Evolutionary conservation across 352 stramenopile genomes (phyloP), one percentile per base, ranked within the genome.

Genomic region (Globisporangium spiculum): DNA sequence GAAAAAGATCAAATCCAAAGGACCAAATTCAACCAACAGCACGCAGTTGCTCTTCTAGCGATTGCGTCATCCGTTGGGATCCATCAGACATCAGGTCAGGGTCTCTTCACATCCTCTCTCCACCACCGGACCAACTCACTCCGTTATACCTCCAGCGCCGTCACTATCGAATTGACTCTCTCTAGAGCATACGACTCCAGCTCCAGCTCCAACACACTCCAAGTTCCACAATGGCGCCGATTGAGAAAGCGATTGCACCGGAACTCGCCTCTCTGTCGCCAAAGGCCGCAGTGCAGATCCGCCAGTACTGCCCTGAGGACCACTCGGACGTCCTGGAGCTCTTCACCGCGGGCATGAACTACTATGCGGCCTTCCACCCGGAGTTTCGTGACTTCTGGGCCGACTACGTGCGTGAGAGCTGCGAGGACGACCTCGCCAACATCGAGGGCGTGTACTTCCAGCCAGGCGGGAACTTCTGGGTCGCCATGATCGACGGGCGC

Each of bases 391-490:
- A 63, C 2, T 34, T 52, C 58, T 63, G 58, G 58, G 12, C 26
- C 20, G 60, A 44, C 10, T 60, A 68, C 52, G 26, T 68, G 9
- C 3, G 26, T 1, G 50, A 26, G 38, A 68, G 52, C 14, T 26
- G 26, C 63, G 30, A 34, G 18, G 26, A 38, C 24, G 77, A 84
- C 57, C 61, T 84, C 7, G 67, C 66, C 34, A 60, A 80, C 36
- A 62, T 81, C 30, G 34, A 81, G 44, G 57, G 59, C 66, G 77
- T 69, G 36, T 84, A 84, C 71, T 70, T 79, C 20, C 24, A 27
- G 3, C 58, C 66, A 1, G 77, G 77, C 0, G 77, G 77, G 34
- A 77, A 79, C 58, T 84, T 84, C 66, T 84, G 77, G 77, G 77
- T 84, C 18, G 63, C 63, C 12, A 68, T 53, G 22, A 57, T 55